Base-by-base conservation (phyloP, 2,329 filamentous ascomycete genomes). In the Ceratocystis destructans region DNA sequence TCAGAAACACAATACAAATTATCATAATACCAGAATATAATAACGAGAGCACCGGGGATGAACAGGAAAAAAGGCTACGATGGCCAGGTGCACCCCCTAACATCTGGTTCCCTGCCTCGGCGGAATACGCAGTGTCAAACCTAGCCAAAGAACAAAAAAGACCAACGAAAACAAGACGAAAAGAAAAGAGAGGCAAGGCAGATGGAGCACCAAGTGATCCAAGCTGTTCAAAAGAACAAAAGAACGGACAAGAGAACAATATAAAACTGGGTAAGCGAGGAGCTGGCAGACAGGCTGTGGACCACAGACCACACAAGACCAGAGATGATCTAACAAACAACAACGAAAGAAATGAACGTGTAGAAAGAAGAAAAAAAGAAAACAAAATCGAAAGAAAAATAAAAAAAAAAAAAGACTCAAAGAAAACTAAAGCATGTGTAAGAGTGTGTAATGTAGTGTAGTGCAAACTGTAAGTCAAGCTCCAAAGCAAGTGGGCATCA, bases 331-430 rank as follows among this genome's bases (percentile, higher is more conserved):
- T 41, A 31, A 48, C 55, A 37, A 31, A 28, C 33, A 33, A 53
- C 37, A 57, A 48, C 33, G 48, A 7, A 22, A 22, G 46, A 33
- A 64, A 41, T 17, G 28, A n/a, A 55, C 25, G 37, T 22, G n/a
- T 20, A 41, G 44, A 44, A 62, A 53, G 37, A n/a, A 64, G 22
- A 61, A 48, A 65, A 41, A 20, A 22, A 45, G 61, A 63, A 63
- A 44, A 46, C 53, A 37, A 64, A 61, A 10, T 28, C 10, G 46
- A 20, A 59, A 15, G 31, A 17, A 10, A 66, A 31, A 55, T 37
- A 61, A 66, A n/a, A 44, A 59, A 22, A 22, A 57, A 45, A 50
- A 65, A 25, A 12, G 37, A 41, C 37, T 41, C 37, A 41, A 41
- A 41, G 37, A 41, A 41, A 41, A 12, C 37, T 41, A 41, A 41